Conservation (phyloP, 2,329 filamentous ascomycete species). For the Diaporthe ilicicola region DNA sequence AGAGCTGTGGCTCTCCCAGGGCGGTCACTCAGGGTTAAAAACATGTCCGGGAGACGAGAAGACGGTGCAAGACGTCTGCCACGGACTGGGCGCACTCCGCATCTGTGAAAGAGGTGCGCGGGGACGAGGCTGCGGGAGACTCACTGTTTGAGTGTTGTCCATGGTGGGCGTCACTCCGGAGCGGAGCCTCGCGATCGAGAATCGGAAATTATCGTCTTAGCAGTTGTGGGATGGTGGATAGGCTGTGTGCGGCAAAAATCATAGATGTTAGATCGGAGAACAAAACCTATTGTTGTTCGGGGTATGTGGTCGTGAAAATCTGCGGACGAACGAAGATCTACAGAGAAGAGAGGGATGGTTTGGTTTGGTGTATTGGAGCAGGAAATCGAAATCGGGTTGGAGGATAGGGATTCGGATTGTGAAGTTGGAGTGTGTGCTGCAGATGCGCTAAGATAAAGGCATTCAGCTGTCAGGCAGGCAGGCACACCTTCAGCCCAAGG, state of each 20-base stretch:
- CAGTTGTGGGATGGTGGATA: conserved; percentile 1
- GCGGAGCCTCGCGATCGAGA: conserved; percentile 25
- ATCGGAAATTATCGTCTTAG: conserved; percentile 16
- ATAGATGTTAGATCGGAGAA: conserved; percentile 3
- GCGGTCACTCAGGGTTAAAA: not conserved
- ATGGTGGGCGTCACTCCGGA: conserved; percentile 31
- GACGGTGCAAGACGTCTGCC: not conserved
- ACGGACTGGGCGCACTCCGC: not conserved
- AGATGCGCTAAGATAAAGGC: conserved; percentile 34
- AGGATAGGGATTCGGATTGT: conserved; percentile 22
- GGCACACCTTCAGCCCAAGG: not conserved
- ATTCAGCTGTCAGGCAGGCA: conserved; percentile 32
- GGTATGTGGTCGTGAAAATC: not conserved
- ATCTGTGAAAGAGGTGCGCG: not conserved
- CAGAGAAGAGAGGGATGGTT: conserved; percentile 9
- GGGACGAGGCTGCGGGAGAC: conserved; percentile 11
- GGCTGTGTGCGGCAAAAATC: not conserved
- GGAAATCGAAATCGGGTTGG: conserved; percentile 9
- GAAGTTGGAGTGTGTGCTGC: conserved; percentile 26
- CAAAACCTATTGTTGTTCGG: conserved; percentile 1
- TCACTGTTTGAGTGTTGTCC: conserved; percentile 31
- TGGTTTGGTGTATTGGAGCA: conserved; percentile 21
- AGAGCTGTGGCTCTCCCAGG: not conserved
- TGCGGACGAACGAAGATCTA: conserved; percentile 3
- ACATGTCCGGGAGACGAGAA: not conserved